phyloP scores from a whole-genome alignment of 768 basidiomycete species.

The Auriscalpium orientale region DNA sequence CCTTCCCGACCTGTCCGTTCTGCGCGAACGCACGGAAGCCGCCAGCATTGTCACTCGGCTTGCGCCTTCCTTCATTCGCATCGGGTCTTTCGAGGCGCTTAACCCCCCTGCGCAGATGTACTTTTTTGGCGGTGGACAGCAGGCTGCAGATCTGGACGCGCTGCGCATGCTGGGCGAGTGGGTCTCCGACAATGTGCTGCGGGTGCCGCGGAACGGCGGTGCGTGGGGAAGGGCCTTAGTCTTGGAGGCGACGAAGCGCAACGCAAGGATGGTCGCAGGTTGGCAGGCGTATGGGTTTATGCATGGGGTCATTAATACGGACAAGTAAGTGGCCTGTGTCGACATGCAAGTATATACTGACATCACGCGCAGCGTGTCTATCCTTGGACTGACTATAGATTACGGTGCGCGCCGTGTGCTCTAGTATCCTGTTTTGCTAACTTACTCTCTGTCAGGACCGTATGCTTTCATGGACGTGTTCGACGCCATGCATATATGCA shows the following conservation, averaged over 20 bases:
- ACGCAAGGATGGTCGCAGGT: constrained; percentile 86
- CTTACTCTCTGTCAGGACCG: constrained; percentile 44
- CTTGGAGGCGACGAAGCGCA: constrained; percentile 72
- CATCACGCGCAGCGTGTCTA: constrained; percentile 46
- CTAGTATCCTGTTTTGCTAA: background rate
- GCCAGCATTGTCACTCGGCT: constrained; percentile 74
- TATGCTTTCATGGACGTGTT: constrained; percentile 96
- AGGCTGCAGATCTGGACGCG: constrained; percentile 65
- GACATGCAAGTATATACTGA: constrained; percentile 3
- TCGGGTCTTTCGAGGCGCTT: constrained; percentile 85
- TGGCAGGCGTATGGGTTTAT: constrained; percentile 96
- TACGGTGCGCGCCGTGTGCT: constrained; percentile 38
- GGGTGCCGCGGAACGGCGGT: constrained; percentile 31
- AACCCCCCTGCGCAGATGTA: constrained; percentile 58
- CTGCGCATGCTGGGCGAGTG: constrained; percentile 72
- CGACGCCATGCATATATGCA: constrained; percentile 81
- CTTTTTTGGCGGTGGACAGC: constrained; percentile 75
- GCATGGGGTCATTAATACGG: constrained; percentile 97
- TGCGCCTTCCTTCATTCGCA: constrained; percentile 85
- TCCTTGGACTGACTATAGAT: constrained; percentile 71
- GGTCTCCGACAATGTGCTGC: constrained; percentile 56
- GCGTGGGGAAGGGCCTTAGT: constrained; percentile 67
- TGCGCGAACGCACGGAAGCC: constrained; percentile 65
- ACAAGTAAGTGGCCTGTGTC: constrained; percentile 53
- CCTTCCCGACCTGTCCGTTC: constrained; percentile 64